phyloP scores from a whole-genome alignment of 352 stramenopile species.

The Pythium aphanidermatum region DNA sequence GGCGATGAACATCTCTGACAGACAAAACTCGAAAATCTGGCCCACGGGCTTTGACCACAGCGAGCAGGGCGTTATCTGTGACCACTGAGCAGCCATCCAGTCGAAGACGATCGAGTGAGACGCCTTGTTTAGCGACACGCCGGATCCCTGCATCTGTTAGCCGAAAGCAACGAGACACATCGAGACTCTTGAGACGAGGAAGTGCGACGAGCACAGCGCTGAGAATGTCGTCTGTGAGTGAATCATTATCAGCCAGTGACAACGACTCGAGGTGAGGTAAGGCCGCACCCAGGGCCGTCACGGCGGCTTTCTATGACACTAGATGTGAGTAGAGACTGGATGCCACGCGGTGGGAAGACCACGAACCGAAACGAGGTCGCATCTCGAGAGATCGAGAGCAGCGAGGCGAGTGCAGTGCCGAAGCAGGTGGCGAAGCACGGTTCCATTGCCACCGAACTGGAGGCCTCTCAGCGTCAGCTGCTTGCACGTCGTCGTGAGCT shows the following conservation, averaged over 20 bases:
- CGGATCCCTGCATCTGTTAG: constrained; percentile 49
- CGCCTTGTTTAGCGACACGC: constrained; percentile 33
- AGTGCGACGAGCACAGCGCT: constrained; percentile 27
- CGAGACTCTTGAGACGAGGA: constrained; percentile 28
- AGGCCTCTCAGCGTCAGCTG: constrained; percentile 45
- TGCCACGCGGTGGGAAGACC: no score
- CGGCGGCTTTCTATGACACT: constrained; percentile 40
- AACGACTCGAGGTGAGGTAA: constrained; percentile 27
- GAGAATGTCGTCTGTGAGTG: constrained; percentile 52
- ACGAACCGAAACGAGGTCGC: constrained; percentile 9
- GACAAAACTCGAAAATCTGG: constrained; percentile 33
- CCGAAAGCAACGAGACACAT: constrained; percentile 39
- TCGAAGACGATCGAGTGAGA: constrained; percentile 28
- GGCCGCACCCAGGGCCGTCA: constrained; percentile 11
- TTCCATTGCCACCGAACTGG: constrained; percentile 17
- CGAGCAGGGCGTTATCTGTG: constrained; percentile 32
- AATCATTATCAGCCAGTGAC: constrained; percentile 33
- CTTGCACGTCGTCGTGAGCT: constrained; percentile 35
- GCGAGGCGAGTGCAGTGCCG: constrained; percentile 30
- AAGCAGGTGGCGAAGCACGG: constrained; percentile 29
- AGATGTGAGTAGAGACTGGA: no score
- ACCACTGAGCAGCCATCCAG: constrained; percentile 40
- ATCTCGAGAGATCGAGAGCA: constrained; percentile 32
- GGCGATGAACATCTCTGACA: constrained; percentile 25
- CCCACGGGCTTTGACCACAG: constrained; percentile 31